phyloP scores from a whole-genome alignment of 768 basidiomycete genomes.

The Russula sp. region DNA sequence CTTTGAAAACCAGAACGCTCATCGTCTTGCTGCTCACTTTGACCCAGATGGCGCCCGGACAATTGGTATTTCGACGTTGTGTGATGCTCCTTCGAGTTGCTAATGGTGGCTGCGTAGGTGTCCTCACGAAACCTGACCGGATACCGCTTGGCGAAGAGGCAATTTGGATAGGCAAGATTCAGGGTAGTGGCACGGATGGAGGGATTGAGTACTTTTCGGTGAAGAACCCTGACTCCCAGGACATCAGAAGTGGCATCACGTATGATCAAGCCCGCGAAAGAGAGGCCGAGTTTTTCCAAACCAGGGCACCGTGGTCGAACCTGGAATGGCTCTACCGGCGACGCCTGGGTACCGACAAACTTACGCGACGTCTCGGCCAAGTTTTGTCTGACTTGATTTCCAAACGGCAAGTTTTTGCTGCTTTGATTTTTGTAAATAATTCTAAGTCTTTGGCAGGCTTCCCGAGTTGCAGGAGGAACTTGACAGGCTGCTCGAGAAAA shows the following conservation, averaged over 20 bases:
- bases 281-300: slow-evolving; percentile 17
- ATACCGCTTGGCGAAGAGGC: slow-evolving; percentile 15
- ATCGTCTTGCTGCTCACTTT: slow-evolving; percentile 51
- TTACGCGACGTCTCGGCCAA: slow-evolving; percentile 17
- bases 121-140: slow-evolving; percentile 18
- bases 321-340: slow-evolving; percentile 14
- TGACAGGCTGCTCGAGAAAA: slow-evolving; percentile 35
- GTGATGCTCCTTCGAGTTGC: not conserved
- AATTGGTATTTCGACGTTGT: slow-evolving; percentile 45
- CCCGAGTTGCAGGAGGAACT: slow-evolving; percentile 56
- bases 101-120: slow-evolving; percentile 4
- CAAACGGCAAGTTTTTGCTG: slow-evolving; percentile 6
- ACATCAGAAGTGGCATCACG: slow-evolving; percentile 18
- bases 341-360: slow-evolving; percentile 21
- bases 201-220: slow-evolving; percentile 20
- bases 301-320: slow-evolving; percentile 16
- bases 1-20: slow-evolving; percentile 74
- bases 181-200: not conserved
- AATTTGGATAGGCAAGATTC: slow-evolving; percentile 15
- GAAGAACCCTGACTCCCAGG: slow-evolving; percentile 22
- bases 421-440: not conserved
- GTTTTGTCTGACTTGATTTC: slow-evolving; percentile 18
- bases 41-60: slow-evolving; percentile 64
- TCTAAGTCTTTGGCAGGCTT: slow-evolving; percentile 36
- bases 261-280: slow-evolving; percentile 15